Evolutionary conservation across 805 yeast species (phyloP), one percentile per base, ranked within the genome.

Genomic region (Metschnikowia lachancei): DNA sequence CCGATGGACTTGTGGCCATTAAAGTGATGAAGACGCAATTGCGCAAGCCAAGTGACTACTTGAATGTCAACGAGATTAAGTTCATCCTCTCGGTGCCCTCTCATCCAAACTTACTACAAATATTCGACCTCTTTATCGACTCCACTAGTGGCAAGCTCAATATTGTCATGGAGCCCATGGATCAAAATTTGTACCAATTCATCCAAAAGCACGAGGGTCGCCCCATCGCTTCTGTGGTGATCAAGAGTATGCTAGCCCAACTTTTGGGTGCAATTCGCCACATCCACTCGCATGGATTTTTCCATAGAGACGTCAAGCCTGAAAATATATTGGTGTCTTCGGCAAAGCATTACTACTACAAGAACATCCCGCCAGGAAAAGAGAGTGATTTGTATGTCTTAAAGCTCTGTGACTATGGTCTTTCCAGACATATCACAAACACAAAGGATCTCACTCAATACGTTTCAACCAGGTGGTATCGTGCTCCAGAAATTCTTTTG

Each of bases 291-390:
- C 69, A 74, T 55, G 77, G 78, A 10, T 87, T 75, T 59, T 83
- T 83, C 59, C 98, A 92, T 63, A 77, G 99, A 47, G 99, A 92
- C 70, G 76, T 92, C 40, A 92, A 92, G 65, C 98, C 99, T 0
- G 97, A 92, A 59, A 92, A 92, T 64, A 84, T 92, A 20, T 75
- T 92, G 54, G 80, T 91, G 4, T 73, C 82, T 31, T 80, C 83
- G 18, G 66, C 84, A 5, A 64, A 67, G 33, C 74, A 74, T 41
- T 85, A 76, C 57, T 84, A 77, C 61, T 78, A 78, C 2, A 57
- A 53, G 9, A 56, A 62, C 19, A 61, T 77, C 16, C 83, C 83
- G 1, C 59, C 53, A 36, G 57, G 49, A 64, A 66, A 62, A 62
- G 69, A 52, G 55, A 51, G 59, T 31, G 76, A 76, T 50, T 63